These are phyloP conservation scores for Henckelia pumila DNA, from an alignment of 257 asterid genomes.

Conservation along the genomic window DNA sequence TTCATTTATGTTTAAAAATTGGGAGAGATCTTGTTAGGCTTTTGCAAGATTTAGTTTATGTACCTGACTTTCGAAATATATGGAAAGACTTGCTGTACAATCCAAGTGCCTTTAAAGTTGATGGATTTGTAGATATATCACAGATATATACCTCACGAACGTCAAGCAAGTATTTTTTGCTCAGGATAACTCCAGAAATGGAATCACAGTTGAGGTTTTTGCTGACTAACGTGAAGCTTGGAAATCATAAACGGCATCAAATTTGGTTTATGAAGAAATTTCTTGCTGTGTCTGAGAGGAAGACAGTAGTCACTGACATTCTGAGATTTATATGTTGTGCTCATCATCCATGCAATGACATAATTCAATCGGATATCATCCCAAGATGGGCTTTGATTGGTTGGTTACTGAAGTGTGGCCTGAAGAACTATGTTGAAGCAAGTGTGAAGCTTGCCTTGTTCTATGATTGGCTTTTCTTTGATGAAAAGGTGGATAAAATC, in stretches of 20 bases:
- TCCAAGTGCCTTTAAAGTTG: slow-evolving; percentile 42
- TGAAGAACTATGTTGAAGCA: slow-evolving; percentile 59
- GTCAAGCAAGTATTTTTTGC: slow-evolving; percentile 59
- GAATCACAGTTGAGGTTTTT: slow-evolving; percentile 74
- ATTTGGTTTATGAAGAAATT: slow-evolving; percentile 73
- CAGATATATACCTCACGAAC: slow-evolving; percentile 53
- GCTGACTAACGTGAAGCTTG: slow-evolving; percentile 64
- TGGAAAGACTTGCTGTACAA: slow-evolving; percentile 71
- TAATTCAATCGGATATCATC: slow-evolving; percentile 49
- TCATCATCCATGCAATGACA: slow-evolving; percentile 65
- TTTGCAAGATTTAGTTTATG: slow-evolving; percentile 72
- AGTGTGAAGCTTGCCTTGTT: slow-evolving; percentile 71
- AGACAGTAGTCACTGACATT: slow-evolving; percentile 49
- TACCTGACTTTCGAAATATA: slow-evolving; percentile 59
- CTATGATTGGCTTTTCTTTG: slow-evolving; percentile 81
- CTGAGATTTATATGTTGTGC: slow-evolving; percentile 82
- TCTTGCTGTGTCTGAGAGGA: slow-evolving; percentile 49
- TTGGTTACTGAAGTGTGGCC: slow-evolving; percentile 56
- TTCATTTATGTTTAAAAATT: slow-evolving; percentile 58
- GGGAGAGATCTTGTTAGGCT: slow-evolving; percentile 87
- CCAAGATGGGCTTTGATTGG: slow-evolving; percentile 87
- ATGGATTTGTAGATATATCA: slow-evolving; percentile 47
- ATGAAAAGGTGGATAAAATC: slow-evolving; percentile 57
- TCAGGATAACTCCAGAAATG: slow-evolving; percentile 84
- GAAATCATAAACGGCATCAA: slow-evolving; percentile 67